Percentiles rank a stretch among this genome's conserved stretches.
These are phyloP conservation scores for Tolypocladium endophyticum DNA, from an alignment of 2,329 filamentous ascomycete genomes.

Conservation along the genomic window DNA sequence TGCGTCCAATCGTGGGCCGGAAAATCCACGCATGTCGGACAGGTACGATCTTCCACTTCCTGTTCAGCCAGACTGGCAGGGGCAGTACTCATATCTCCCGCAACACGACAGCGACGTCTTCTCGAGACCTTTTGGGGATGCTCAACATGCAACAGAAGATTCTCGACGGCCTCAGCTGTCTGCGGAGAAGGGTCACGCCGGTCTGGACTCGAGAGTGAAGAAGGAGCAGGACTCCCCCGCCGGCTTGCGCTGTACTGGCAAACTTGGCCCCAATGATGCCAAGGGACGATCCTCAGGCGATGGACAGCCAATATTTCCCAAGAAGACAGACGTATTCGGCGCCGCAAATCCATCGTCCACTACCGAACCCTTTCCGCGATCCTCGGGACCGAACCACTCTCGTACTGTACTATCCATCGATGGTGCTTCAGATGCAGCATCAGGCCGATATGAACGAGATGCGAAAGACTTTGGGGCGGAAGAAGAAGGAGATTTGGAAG, in stretches of 20 bases:
- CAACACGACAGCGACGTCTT: constrained; percentile 34
- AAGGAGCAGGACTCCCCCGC: neutral
- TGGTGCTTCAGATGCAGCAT: constrained; percentile 18
- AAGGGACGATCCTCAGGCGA: neutral
- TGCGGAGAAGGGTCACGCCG: neutral
- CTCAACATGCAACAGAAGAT: neutral
- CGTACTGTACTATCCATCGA: constrained; percentile 1
- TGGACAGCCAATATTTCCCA: neutral
- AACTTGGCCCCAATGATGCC: neutral
- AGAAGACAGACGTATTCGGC: neutral
- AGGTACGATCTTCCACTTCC: constrained; percentile 40
- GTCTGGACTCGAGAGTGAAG: neutral
- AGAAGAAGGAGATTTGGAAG: constrained; percentile 40
- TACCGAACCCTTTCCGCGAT: neutral
- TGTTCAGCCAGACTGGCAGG: constrained; percentile 47
- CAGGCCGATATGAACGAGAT: constrained; percentile 24
- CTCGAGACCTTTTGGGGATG: constrained; percentile 31
- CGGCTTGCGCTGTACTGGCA: neutral
- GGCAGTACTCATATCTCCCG: constrained; percentile 40
- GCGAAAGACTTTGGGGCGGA: constrained; percentile 24
- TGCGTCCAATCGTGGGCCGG: constrained; percentile 31
- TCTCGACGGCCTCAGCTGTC: neutral
- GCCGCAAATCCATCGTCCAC: neutral
- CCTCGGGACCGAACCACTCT: constrained; percentile 1
- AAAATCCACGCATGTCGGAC: constrained; percentile 47